Percentiles rank a stretch among this genome's conserved stretches.
These are phyloP conservation scores for Aspergillus nanangensis DNA, from an alignment of 495 filamentous ascomycete genomes.

Conservation along the genomic window DNA sequence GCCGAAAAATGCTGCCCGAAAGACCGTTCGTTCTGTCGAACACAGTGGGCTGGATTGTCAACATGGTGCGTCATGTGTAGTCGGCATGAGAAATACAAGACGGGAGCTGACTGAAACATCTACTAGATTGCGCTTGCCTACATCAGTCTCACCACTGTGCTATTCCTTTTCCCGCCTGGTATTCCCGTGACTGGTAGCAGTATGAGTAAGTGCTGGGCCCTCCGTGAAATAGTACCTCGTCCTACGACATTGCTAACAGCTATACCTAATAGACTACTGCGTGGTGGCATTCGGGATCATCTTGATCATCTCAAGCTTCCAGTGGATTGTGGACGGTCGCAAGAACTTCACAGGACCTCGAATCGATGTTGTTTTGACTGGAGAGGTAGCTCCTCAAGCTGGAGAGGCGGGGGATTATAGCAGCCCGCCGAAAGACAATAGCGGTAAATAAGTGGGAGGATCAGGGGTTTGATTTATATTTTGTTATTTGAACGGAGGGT, in stretches of 20 bases:
- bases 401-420: constrained; percentile 3
- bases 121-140: constrained; percentile 59
- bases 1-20: constrained; percentile 59
- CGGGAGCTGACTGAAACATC: constrained; percentile 1
- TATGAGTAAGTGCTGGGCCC: constrained; percentile 55
- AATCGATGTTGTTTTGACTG: constrained; percentile 42
- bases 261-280: constrained; percentile 50
- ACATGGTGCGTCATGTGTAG: constrained; percentile 27
- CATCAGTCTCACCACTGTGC: constrained; percentile 62
- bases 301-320: constrained; percentile 56
- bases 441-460: too few relatives aligned
- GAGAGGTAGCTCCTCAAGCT: constrained; percentile 12
- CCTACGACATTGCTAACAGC: constrained; percentile 8
- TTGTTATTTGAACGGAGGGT: too few relatives aligned
- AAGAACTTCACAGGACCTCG: constrained; percentile 66
- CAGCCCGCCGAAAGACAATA: not conserved
- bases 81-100: not conserved
- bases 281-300: constrained; percentile 68
- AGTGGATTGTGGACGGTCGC: constrained; percentile 70
- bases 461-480: too few relatives aligned
- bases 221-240: not conserved
- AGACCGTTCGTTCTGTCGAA: constrained; percentile 58
- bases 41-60: constrained; percentile 49
- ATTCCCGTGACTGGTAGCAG: constrained; percentile 62
- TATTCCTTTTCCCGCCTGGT: constrained; percentile 72